Evolutionary conservation across 257 asterid species (phyloP), one percentile per base, ranked within the genome.

Genomic region (Striga asiatica): DNA sequence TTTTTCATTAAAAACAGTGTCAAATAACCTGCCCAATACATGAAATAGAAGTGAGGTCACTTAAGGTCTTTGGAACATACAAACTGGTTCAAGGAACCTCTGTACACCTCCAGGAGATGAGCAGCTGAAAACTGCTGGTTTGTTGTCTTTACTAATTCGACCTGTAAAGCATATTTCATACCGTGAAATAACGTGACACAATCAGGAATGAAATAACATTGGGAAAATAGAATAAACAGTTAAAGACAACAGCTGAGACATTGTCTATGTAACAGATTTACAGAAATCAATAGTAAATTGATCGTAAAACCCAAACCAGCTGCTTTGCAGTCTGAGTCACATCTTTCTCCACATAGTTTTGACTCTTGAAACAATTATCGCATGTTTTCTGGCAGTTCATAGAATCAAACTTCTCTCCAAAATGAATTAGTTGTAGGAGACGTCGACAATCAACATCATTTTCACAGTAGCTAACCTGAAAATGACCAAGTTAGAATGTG

Each of bases 371-470:
- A 71, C 98, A 92, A 73, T 92, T 92, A 71, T 92, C 97, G 24
- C 99, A 92, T 39, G 99, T 88, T 64, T 81, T 92, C 61, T 60
- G 76, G 75, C 99, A 92, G 70, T 69, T 82, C 46, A 69, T 55
- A 64, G 94, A 71, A 70, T 92, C 81, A 55, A 92, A 92, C 37
- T 88, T 88, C 74, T 92, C 99, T n/a, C 99, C 99, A 62, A 92
- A 92, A 73, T 92, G 99, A 66, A 84, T 70, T 63, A 92, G 86
- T 61, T 88, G 97, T 67, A 84, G 84, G 71, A 84, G 87, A 63
- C 99, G 99, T 10, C 97, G 80, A 63, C 99, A 92, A 64, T 92
- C 99, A 34, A 76, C 93, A 57, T 84, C 91, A 66, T 88, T 92
- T 69, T 92, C 99, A 14, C 78, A 77, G 83, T 92, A 92, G 78